Percentiles rank a stretch among this genome's conserved stretches.
Conservation (phyloP, 2,329 filamentous ascomycete species). For the Fusarium concolor region DNA sequence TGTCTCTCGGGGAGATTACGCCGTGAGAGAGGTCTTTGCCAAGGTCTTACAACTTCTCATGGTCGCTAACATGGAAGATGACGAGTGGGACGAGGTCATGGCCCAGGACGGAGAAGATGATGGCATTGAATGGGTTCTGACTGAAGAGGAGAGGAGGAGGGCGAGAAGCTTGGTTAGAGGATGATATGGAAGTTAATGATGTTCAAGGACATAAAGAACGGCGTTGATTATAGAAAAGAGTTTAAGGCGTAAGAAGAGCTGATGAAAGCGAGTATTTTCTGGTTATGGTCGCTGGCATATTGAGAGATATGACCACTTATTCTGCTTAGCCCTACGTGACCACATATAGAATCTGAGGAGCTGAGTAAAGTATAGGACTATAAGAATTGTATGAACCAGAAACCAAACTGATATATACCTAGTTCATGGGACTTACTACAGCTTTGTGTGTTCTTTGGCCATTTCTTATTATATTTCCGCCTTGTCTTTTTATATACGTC, state of each 20-base stretch:
- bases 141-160: slow-evolving; percentile 77
- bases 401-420: not conserved
- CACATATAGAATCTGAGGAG: not conserved
- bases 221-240: slow-evolving; percentile 30
- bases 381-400: no score
- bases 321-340: not conserved
- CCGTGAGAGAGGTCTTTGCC: slow-evolving; percentile 79
- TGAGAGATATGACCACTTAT: not conserved
- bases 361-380: not conserved
- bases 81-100: slow-evolving; percentile 87
- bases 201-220: slow-evolving; percentile 16
- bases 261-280: slow-evolving; percentile 15
- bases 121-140: slow-evolving; percentile 78
- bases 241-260: slow-evolving; percentile 24
- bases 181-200: slow-evolving; percentile 27
- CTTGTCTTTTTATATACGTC: no score
- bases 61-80: slow-evolving; percentile 93
- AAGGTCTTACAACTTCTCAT: slow-evolving; percentile 83
- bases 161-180: slow-evolving; percentile 74
- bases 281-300: not conserved
- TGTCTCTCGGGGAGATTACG: slow-evolving; percentile 78
- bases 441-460: not conserved
- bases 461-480: not conserved
- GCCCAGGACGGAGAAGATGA: slow-evolving; percentile 63
- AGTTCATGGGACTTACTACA: not conserved